Base-by-base conservation (phyloP, 2,329 filamentous ascomycete genomes). In the Penicillium sumatraense region DNA sequence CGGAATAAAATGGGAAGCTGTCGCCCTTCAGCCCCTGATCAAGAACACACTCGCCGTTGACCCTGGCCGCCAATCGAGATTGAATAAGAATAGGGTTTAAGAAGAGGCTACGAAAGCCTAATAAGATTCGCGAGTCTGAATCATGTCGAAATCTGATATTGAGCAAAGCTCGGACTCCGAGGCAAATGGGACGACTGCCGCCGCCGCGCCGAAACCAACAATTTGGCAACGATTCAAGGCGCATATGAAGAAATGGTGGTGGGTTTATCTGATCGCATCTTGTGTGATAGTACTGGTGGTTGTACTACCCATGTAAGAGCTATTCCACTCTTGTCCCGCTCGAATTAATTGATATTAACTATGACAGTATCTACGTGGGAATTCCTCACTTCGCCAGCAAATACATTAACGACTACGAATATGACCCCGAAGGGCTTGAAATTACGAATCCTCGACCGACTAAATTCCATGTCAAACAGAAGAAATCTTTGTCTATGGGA, bases 181-280 rank as follows among this genome's bases (percentile, higher is more conserved):
- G 20, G 42, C n/a, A 3, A 50, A 54, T 4, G 53, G 29, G n/a
- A 20, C 31, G 10, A 23, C 24, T 10, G 18, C 54, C 23, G 56
- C 47, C 16, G 29, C 44, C 13, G 38, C 31, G 14, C 35, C 42
- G 16, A 35, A 60, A 26, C 55, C 60, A 6, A 60, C 60, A 13
- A 23, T 58, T n/a, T 62, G 59, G 53, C 56, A 61, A 33, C 57
- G 63, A 40, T 68, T 61, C 42, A 63, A 59, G 45, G 5, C 49
- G 11, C 64, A 68, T 23, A 61, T 68, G 61, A 67, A 64, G 46
- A 64, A 53, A 38, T 62, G 65, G 60, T 68, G 66, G 64, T 68
- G 65, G 65, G 36, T 58, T 2, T 68, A 68, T 51, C 29, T 63
- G 27, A 58, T 67, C 24, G 57, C 45, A 13, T 42, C 67, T 5